Percentiles rank a stretch among this genome's conserved stretches.
phyloP scores from a whole-genome alignment of 805 yeast genomes.

The Danielozyma ontarioensis region DNA sequence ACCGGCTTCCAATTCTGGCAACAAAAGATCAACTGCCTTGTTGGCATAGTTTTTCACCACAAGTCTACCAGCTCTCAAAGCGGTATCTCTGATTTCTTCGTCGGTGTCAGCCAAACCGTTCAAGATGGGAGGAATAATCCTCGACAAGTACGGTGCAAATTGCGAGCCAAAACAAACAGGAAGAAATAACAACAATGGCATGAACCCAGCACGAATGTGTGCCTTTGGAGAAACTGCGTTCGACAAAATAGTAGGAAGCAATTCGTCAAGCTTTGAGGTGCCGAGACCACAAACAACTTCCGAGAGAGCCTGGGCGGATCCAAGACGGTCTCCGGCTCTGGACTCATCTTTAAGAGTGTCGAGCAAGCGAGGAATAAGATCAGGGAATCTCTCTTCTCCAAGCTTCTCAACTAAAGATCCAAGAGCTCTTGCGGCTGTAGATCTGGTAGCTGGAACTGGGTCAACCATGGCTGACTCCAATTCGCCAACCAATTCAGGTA shows the following conservation, averaged over 20 bases:
- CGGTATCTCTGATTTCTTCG: constrained; percentile 82
- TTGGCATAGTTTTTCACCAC: constrained; percentile 88
- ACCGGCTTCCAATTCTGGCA: constrained; percentile 93
- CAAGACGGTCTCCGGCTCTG: constrained; percentile 86
- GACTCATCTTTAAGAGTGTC: constrained; percentile 70
- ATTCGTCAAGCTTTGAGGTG: constrained; percentile 76
- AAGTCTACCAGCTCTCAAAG: constrained; percentile 88
- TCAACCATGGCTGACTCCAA: constrained; percentile 95
- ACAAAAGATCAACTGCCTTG: constrained; percentile 84
- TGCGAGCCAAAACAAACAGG: constrained; percentile 94
- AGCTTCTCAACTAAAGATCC: constrained; percentile 94
- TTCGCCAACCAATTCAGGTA: constrained; percentile 71
- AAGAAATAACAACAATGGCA: constrained; percentile 81
- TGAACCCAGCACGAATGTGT: constrained; percentile 83
- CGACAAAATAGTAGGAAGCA: constrained; percentile 72
- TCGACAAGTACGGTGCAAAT: constrained; percentile 81
- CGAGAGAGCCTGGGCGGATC: constrained; percentile 94
- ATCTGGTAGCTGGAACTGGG: constrained; percentile 95
- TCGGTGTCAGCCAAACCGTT: constrained; percentile 86
- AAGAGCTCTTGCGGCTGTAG: constrained; percentile 94
- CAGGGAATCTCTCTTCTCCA: constrained; percentile 95
- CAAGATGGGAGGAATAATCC: constrained; percentile 87
- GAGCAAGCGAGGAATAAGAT: constrained; percentile 74
- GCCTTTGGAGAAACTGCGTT: constrained; percentile 65
- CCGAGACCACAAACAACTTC: constrained; percentile 95